Evolutionary conservation across 73 alveolate species (phyloP).

Genomic region (Paramecium sexaurelia): DNA sequence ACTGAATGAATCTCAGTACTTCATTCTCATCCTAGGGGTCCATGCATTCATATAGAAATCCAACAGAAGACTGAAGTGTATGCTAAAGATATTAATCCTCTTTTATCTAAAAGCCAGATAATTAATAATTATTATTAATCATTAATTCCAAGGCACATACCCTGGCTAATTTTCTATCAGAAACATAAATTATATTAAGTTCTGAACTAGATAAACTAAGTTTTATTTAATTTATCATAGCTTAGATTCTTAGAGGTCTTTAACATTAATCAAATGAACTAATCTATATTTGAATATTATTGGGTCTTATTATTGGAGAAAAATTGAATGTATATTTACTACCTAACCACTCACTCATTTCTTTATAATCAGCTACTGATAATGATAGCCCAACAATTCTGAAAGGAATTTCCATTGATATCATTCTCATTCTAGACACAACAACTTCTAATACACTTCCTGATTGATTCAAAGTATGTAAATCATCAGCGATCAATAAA

Average conservation of each 20-base stretch:
- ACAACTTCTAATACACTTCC: constrained; percentile 80
- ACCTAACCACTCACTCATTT: constrained; percentile 87
- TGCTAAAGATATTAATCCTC: constrained; percentile 72
- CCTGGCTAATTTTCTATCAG: constrained; percentile 83
- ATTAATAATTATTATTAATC: not conserved
- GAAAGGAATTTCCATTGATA: constrained; percentile 76
- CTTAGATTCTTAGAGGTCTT: constrained; percentile 74
- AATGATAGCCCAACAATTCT: constrained; percentile 89
- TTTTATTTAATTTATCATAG: not conserved
- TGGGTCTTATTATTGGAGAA: constrained; percentile 82
- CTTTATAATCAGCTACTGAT: constrained; percentile 90
- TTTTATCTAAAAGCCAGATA: not conserved
- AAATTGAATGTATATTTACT: constrained; percentile 81
- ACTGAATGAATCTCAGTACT: constrained; percentile 73
- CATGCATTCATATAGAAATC: constrained; percentile 82
- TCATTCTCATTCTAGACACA: constrained; percentile 88
- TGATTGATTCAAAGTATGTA: constrained; percentile 79
- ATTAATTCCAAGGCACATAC: constrained; percentile 68
- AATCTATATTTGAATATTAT: constrained; percentile 77
- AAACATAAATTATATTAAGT: constrained; percentile 75
- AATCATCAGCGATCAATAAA: constrained; percentile 87
- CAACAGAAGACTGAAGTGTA: constrained; percentile 80
- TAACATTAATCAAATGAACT: constrained; percentile 82
- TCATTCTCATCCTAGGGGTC: constrained; percentile 74
- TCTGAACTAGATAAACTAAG: not conserved